These are phyloP conservation scores for Leccinum subtestaceum DNA, from an alignment of 768 basidiomycete species.

Conservation along the genomic window DNA sequence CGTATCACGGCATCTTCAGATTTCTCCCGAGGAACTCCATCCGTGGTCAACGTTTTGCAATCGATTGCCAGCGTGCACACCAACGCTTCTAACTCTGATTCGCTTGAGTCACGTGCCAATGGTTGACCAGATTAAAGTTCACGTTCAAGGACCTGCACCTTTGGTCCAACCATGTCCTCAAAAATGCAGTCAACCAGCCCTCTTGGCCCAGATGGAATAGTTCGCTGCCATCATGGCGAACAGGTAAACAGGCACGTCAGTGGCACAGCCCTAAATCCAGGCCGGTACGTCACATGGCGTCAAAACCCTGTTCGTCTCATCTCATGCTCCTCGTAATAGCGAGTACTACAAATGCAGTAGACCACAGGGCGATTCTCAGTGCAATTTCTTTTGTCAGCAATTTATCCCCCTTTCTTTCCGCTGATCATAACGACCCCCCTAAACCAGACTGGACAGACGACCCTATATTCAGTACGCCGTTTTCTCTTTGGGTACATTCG, in stretches of 20 bases:
- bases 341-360: constrained; percentile 40
- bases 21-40: background rate
- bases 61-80: background rate
- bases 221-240: constrained; percentile 37
- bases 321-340: constrained; percentile 6
- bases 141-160: background rate
- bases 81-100: background rate
- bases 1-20: background rate
- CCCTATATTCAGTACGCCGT: constrained; percentile 12
- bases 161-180: background rate
- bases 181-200: constrained; percentile 20
- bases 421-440: background rate
- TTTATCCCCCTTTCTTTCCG: background rate
- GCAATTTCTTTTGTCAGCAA: constrained; percentile 38
- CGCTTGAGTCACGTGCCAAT: background rate
- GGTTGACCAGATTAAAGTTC: background rate
- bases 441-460: constrained; percentile 35
- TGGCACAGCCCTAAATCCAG: constrained; percentile 28
- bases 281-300: constrained; percentile 34
- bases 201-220: constrained; percentile 26
- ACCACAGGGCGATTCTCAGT: background rate
- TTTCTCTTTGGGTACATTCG: background rate
- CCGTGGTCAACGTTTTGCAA: background rate
- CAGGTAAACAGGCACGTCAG: constrained; percentile 28
- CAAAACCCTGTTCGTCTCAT: background rate